phyloP scores from a whole-genome alignment of 2,329 filamentous ascomycete genomes.

The Sporothrix globosa region DNA sequence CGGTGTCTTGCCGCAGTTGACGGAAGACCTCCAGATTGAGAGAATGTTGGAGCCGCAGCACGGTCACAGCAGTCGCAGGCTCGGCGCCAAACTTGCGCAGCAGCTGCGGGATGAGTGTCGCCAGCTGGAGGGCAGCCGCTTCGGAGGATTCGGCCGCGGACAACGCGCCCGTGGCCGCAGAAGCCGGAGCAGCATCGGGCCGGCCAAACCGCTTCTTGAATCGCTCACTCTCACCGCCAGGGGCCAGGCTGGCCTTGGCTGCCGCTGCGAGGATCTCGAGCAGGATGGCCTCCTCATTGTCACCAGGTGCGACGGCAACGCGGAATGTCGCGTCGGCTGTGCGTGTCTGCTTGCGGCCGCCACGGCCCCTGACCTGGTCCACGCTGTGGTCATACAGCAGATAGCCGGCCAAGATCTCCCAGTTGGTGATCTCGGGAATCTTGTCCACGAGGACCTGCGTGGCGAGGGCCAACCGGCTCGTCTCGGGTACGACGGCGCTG shows the following conservation, averaged over 20 bases:
- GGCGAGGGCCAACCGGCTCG: slow-evolving; percentile 76
- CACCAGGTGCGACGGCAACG: slow-evolving; percentile 70
- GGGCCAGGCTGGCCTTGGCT: slow-evolving; percentile 72
- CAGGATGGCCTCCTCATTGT: slow-evolving; percentile 79
- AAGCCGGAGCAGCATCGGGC: not conserved
- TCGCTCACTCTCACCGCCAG: slow-evolving; percentile 65
- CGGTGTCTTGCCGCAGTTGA: slow-evolving; percentile 82
- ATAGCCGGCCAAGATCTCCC: slow-evolving; percentile 88
- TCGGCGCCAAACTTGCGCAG: slow-evolving; percentile 93
- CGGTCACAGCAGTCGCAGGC: slow-evolving; percentile 80
- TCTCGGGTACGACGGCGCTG: slow-evolving; percentile 67
- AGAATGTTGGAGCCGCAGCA: slow-evolving; percentile 82
- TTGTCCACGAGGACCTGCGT: slow-evolving; percentile 84
- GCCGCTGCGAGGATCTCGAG: slow-evolving; percentile 84
- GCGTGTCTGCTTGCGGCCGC: slow-evolving; percentile 38
- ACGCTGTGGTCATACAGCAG: slow-evolving; percentile 88
- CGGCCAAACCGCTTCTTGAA: slow-evolving; percentile 61
- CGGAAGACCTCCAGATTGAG: slow-evolving; percentile 87
- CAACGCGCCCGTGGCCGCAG: not conserved
- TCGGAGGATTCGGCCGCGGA: slow-evolving; percentile 67
- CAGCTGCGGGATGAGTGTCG: slow-evolving; percentile 77
- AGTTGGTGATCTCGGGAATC: slow-evolving; percentile 77
- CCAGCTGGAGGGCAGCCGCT: slow-evolving; percentile 75
- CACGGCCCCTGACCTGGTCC: slow-evolving; percentile 45
- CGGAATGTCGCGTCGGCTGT: slow-evolving; percentile 65